These are phyloP conservation scores for Chaetomium globosum DNA, from an alignment of 2,329 filamentous ascomycete genomes.

Conservation along the genomic window DNA sequence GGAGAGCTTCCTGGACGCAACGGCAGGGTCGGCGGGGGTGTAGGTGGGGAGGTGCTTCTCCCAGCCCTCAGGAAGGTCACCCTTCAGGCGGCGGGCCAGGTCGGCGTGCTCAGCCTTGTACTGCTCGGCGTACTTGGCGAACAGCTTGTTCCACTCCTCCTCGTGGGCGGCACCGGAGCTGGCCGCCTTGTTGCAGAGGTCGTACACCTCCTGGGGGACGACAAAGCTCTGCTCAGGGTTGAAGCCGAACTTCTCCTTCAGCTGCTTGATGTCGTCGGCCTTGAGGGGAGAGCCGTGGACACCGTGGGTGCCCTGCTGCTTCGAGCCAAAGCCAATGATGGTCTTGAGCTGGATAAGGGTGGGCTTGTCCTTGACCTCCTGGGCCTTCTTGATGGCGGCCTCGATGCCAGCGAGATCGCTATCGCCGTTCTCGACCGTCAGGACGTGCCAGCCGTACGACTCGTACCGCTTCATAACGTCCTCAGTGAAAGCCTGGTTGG, in stretches of 20 bases:
- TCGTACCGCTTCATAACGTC: conserved; percentile 94
- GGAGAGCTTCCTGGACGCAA: conserved; percentile 94
- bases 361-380: conserved; percentile 93
- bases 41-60: conserved; percentile 91
- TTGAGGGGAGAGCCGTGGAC: conserved; percentile 97
- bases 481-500: conserved; percentile 94
- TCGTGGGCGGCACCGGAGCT: conserved; percentile 85
- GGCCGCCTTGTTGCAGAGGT: conserved; percentile 82
- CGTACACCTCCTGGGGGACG: conserved; percentile 93
- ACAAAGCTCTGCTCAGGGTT: conserved; percentile 91
- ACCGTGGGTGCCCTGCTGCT: conserved; percentile 88
- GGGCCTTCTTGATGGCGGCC: conserved; percentile 80
- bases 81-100: conserved; percentile 75
- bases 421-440: conserved; percentile 85
- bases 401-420: conserved; percentile 84
- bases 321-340: conserved; percentile 94
- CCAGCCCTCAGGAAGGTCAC: conserved; percentile 93
- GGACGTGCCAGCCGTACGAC: conserved; percentile 93
- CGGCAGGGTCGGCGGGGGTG: conserved; percentile 78
- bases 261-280: conserved; percentile 86
- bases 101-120: conserved; percentile 80
- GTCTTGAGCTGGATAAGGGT: conserved; percentile 95
- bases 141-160: conserved; percentile 91
- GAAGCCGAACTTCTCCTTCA: conserved; percentile 96
- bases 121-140: conserved; percentile 80